Percentiles rank a stretch among this genome's conserved stretches.
phyloP scores from a whole-genome alignment of 441 rosid genomes.

The Populus hybrid region DNA sequence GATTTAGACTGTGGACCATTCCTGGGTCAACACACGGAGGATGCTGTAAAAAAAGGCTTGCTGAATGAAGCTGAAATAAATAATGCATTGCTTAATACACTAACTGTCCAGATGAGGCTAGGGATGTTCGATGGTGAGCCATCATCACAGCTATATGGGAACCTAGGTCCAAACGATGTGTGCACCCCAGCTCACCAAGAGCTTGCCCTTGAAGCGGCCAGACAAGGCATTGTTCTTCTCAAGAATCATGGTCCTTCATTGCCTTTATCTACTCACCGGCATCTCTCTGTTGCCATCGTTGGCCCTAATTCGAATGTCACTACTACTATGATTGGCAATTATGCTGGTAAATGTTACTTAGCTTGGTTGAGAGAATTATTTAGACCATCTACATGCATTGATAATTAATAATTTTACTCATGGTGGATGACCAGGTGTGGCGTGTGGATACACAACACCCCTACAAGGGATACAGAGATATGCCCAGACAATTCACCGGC shows the following conservation, averaged over 20 bases:
- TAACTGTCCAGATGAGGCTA: constrained; percentile 81
- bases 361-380: neutral
- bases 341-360: constrained; percentile 49
- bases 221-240: constrained; percentile 88
- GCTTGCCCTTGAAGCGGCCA: constrained; percentile 87
- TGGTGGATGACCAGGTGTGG: constrained; percentile 42
- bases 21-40: constrained; percentile 61
- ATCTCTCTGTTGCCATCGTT: constrained; percentile 60
- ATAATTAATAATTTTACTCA: neutral
- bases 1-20: constrained; percentile 86
- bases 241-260: constrained; percentile 54
- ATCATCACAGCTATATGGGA: constrained; percentile 52
- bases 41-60: constrained; percentile 57
- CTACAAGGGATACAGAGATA: constrained; percentile 65
- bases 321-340: constrained; percentile 82
- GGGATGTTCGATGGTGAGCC: constrained; percentile 88
- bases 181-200: constrained; percentile 78
- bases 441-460: constrained; percentile 77
- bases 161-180: constrained; percentile 59
- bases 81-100: constrained; percentile 51
- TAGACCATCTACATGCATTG: neutral
- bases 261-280: constrained; percentile 56
- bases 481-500: constrained; percentile 47
- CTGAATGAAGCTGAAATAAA: constrained; percentile 55
- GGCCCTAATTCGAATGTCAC: constrained; percentile 83